Base-by-base conservation (phyloP, 2,329 filamentous ascomycete genomes). In the Phialophora tarda region DNA sequence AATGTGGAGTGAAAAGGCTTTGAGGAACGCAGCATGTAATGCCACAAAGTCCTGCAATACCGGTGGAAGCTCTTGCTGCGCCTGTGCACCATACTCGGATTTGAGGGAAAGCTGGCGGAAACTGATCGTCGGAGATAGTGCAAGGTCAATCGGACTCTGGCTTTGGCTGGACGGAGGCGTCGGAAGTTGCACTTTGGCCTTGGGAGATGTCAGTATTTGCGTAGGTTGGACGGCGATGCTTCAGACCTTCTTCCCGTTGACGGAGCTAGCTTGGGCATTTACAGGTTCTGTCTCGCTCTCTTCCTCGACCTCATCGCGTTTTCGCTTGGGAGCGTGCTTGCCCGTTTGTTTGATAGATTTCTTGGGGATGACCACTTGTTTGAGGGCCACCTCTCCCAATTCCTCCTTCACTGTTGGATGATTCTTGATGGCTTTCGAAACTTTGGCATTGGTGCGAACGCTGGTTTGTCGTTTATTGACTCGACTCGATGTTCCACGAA, bases 21-120 rank as follows among this genome's bases (percentile, higher is more conserved):
- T 88, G 65, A 91, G 81, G 71, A 93, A 90, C 11, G 88, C 83
- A 48, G 82, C 81, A 75, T 92, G 87, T 28, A 93, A 81, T 8
- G 64, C 54, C 12, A 62, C 57, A 21, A 72, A 59, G 53, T 69
- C 67, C 44, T 66, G 62, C 12, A 72, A 55, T 28, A 59, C 59
- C 5, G 51, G 47, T 21, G 62, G 64, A 53, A 68, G 68, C 14
- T 65, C 65, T 54, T 66, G 32, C 28, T 21, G 44, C 50, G 34
- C 24, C n/a, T 14, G 38, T 2, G 51, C 23, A n/a, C 14, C 32
- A 30, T 26, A 6, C 12, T 54, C 53, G 24, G 55, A 32, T 24
- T 60, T 47, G 10, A 68, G 68, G 11, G 65, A 68, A 24, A 70
- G 65, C 34, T 64, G 62, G n/a, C 53, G 60, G 30, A 68, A 58